Evolutionary conservation across 2,329 filamentous ascomycete species (phyloP), one percentile per base, ranked within the genome.

Genomic region (Colletotrichum chrysophilum): DNA sequence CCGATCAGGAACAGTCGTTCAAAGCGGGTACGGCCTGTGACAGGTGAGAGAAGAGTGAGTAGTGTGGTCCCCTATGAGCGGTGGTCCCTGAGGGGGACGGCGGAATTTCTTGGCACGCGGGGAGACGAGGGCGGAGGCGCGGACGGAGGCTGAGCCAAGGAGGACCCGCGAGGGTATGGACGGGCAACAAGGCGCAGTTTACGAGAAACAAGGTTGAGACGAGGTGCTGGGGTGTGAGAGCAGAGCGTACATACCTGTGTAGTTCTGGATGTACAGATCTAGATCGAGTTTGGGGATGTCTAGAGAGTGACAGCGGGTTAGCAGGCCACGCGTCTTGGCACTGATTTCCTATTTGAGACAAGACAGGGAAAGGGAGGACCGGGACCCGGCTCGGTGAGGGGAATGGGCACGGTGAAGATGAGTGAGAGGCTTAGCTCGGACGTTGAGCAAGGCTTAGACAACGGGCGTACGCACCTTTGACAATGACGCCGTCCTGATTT

Each of bases 241-340:
- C 87, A 52, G 43, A 52, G 43, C 43, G 43, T 52, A 52, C 43
- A 61, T 86, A 96, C 96, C 95, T 82, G 88, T 90, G 85, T 98
- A 99, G 82, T 98, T 98, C 78, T 93, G 90, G 66, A 98, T 94
- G 84, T 98, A 98, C 48, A 94, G 91, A 76, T 98, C 95, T 56
- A 99, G 90, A 80, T 98, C 97, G 79, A 98, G 93, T 82, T 96
- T 98, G 12, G 96, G 96, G 8, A 55, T 68, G 38, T 78, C 77
- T 72, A 65, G 68, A 58, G 61, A 56, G 76, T 70, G 66, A 66
- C 65, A 66, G 43, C 30, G 32, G 32, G 66, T 76, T 70, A 76
- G 71, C 71, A 71, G 68, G 68, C 68, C 68, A 74, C 73, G 73
- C 69, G 75, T 77, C 73, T 77, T 76, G 73, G 75, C 52, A 65